Percentiles rank a stretch among this genome's conserved stretches.
Conservation (phyloP, 1,284 basidiomycete species). For the Quambalaria eucalypti region DNA sequence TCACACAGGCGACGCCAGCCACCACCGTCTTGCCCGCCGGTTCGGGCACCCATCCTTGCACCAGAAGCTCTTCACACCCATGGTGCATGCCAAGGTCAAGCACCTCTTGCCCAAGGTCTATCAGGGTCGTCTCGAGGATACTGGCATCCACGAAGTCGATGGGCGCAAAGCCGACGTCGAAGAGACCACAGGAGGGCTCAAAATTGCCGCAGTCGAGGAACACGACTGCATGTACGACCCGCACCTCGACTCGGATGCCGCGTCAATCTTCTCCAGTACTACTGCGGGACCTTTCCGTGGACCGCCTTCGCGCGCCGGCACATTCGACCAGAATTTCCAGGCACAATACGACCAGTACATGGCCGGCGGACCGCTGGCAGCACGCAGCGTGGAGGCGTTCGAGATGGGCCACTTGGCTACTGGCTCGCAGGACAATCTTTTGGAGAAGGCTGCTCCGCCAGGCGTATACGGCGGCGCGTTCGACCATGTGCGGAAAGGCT, state of each 20-base stretch:
- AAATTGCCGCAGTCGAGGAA: slow-evolving; percentile 39
- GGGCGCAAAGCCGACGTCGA: slow-evolving; percentile 31
- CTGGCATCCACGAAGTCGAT: slow-evolving; percentile 19
- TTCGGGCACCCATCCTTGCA: slow-evolving; percentile 44
- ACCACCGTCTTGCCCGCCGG: slow-evolving; percentile 37
- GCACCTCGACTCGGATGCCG: slow-evolving; percentile 25
- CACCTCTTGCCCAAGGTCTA: slow-evolving; percentile 34
- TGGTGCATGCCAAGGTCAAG: slow-evolving; percentile 39
- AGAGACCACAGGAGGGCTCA: slow-evolving; percentile 29
- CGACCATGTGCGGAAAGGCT: neutral
- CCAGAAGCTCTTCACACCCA: slow-evolving; percentile 37
- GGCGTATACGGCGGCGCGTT: too few relatives aligned
- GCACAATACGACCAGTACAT: slow-evolving; percentile 33
- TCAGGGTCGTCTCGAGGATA: slow-evolving; percentile 24
- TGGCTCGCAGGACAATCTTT: slow-evolving; percentile 33
- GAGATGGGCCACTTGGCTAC: slow-evolving; percentile 30
- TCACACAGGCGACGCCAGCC: slow-evolving; percentile 31
- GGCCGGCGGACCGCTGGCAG: slow-evolving; percentile 13
- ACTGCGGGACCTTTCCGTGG: slow-evolving; percentile 16
- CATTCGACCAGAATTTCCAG: slow-evolving; percentile 20
- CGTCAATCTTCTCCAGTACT: slow-evolving; percentile 38
- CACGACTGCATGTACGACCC: slow-evolving; percentile 40
- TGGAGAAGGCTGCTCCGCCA: slow-evolving; percentile 25
- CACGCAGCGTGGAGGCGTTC: slow-evolving; percentile 22
- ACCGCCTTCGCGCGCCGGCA: slow-evolving; percentile 7